Base-by-base conservation (phyloP, 441 rosid species). In the Macaranga tanarius region DNA sequence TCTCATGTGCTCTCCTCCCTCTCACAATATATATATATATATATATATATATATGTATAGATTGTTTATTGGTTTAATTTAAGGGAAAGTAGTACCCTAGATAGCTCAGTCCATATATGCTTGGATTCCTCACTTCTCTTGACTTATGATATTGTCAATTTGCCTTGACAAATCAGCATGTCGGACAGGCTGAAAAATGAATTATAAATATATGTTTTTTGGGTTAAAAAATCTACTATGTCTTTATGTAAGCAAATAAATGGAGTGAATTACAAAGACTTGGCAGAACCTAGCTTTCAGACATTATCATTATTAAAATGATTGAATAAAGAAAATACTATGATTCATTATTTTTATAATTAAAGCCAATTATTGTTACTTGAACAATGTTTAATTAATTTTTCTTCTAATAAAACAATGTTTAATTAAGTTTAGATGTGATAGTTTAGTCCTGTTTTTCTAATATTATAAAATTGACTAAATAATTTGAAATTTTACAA, bases 91-190 rank as follows among this genome's bases (percentile, higher is more conserved):
- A 44, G 22, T 38, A 12, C 52, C 7, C 48, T 56, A 20, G 76
- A 57, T 28, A 65, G 22, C 70, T 67, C 62, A 67, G 77, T 51
- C 77, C 31, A 51, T 58, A 10, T 44, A 7, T 40, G 23, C 7
- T 61, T 5, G 70, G 70, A 63, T 25, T 73, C 22, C 57, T 56
- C 65, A n/a, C 65, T 13, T 15, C 7, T 42, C 66, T 71, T 71
- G 74, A 31, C 74, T 50, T 71, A 1, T 20, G 23, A 7, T 4
- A 9, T 48, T 60, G 65, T 50, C 67, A 48, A 23, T 57, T 69
- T 57, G 40, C 38, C 34, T 0, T 34, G 38, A 34, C 38, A 34
- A 34, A 34, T 34, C 6, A 4, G 6, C 38, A 34, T 34, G 38
- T 5, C 6, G 0, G 38, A 34, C 38, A 3, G 7, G 38, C 38